Percentiles rank a stretch among this genome's conserved stretches.
Evolutionary conservation across 345 rosid species (phyloP).

Genomic region (Moringa oleifera): DNA sequence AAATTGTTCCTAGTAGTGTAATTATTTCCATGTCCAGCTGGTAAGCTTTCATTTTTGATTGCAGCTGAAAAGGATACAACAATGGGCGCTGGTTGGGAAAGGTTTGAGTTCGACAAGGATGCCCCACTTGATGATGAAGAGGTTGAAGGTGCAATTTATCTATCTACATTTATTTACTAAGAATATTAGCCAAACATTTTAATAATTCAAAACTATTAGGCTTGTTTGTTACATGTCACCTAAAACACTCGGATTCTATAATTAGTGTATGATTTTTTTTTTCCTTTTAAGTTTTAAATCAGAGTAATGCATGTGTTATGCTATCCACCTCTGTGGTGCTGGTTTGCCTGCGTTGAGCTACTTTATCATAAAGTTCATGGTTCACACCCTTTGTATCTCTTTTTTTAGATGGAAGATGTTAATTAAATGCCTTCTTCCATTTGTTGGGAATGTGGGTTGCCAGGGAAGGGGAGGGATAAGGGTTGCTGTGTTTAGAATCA

Average conservation of each 20-base stretch:
- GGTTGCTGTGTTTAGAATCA: too few relatives aligned
- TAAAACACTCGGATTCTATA: too few relatives aligned
- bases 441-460: too few relatives aligned
- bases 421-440: too few relatives aligned
- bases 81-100: constrained; percentile 85
- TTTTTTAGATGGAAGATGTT: too few relatives aligned
- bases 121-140: constrained; percentile 92
- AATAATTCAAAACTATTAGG: background rate
- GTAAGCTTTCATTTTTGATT: background rate
- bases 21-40: background rate
- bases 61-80: constrained; percentile 78
- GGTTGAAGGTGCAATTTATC: constrained; percentile 51
- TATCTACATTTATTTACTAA: background rate
- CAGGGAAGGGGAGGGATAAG: too few relatives aligned
- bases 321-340: background rate
- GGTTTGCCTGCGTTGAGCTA: background rate
- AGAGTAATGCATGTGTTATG: background rate
- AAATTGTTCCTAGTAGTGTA: background rate
- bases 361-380: too few relatives aligned
- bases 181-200: background rate
- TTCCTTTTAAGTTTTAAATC: too few relatives aligned
- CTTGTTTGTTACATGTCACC: background rate
- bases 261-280: too few relatives aligned
- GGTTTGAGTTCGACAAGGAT: constrained; percentile 81
- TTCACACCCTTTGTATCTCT: too few relatives aligned